These are phyloP conservation scores for Phytophthora meadii DNA, from an alignment of 352 stramenopile species.

Conservation along the genomic window DNA sequence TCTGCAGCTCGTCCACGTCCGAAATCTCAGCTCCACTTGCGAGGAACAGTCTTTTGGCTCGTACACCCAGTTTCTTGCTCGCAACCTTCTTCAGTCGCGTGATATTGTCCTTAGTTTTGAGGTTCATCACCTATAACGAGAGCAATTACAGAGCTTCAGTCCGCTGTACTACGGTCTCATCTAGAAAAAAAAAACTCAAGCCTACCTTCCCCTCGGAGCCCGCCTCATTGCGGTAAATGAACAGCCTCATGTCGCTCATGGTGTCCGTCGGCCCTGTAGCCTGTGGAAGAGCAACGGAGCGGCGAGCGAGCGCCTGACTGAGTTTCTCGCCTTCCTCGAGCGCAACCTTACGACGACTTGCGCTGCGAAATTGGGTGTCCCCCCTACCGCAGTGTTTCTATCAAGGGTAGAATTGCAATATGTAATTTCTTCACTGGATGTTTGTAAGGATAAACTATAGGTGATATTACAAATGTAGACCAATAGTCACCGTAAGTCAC, in stretches of 20 bases:
- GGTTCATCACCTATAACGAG: conserved; percentile 76
- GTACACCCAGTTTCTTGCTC: conserved; percentile 86
- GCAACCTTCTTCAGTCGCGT: conserved; percentile 81
- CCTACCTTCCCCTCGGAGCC: conserved; percentile 80
- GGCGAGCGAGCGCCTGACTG: conserved; percentile 12
- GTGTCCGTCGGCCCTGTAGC: conserved; percentile 19
- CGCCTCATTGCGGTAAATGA: conserved; percentile 90
- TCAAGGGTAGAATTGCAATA: conserved; percentile 23
- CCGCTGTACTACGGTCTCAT: background rate
- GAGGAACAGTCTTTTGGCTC: conserved; percentile 81
- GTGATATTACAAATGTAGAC: conserved; percentile 9
- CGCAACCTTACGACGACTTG: conserved; percentile 42
- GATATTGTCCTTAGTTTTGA: conserved; percentile 77
- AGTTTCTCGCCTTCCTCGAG: conserved; percentile 33
- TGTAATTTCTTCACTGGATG: background rate
- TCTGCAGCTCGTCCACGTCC: conserved; percentile 88
- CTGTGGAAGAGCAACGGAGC: conserved; percentile 5
- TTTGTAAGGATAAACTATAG: background rate
- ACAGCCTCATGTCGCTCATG: conserved; percentile 87
- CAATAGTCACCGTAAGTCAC: conserved; percentile 15
- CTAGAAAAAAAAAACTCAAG: background rate
- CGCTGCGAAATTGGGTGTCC: conserved; percentile 14
- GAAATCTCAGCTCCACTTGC: conserved; percentile 85
- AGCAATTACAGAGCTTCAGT: conserved; percentile 11
- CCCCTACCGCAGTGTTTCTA: conserved; percentile 23